Conservation (phyloP, 2,329 filamentous ascomycete species). For the Beauveria sp. region DNA sequence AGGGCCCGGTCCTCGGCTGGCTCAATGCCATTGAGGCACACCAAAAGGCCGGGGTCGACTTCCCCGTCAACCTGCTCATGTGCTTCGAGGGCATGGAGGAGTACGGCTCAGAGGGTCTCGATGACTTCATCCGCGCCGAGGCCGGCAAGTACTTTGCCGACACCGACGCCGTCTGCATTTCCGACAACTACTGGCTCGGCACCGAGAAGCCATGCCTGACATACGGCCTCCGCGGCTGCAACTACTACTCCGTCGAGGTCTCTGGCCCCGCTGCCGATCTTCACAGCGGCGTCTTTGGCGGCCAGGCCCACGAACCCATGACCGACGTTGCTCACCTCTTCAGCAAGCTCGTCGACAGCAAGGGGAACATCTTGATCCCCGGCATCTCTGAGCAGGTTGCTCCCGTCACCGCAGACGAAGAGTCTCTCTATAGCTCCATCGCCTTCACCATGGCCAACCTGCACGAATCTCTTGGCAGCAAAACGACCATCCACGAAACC, state of each 20-base stretch:
- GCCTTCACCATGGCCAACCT: slow-evolving; percentile 95
- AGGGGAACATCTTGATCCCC: slow-evolving; percentile 91
- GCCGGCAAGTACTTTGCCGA: slow-evolving; percentile 93
- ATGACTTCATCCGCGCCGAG: slow-evolving; percentile 87
- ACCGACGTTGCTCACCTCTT: slow-evolving; percentile 84
- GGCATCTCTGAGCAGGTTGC: slow-evolving; percentile 91
- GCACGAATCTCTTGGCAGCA: slow-evolving; percentile 82
- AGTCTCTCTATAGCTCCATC: slow-evolving; percentile 79
- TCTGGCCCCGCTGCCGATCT: slow-evolving; percentile 88
- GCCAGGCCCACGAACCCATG: slow-evolving; percentile 96
- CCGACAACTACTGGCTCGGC: slow-evolving; percentile 99
- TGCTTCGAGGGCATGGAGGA: slow-evolving; percentile 99
- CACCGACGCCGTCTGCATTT: slow-evolving; percentile 93
- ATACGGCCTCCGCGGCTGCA: slow-evolving; percentile 93
- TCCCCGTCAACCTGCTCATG: slow-evolving; percentile 97
- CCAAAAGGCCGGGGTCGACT: slow-evolving; percentile 86
- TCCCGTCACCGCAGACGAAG: slow-evolving; percentile 77
- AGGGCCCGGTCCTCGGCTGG: slow-evolving; percentile 95
- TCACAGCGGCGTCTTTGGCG: slow-evolving; percentile 95
- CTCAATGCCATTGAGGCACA: slow-evolving; percentile 97
- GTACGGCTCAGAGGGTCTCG: slow-evolving; percentile 91
- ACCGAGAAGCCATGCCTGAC: slow-evolving; percentile 98
- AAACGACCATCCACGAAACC: slow-evolving; percentile 77
- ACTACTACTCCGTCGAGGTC: slow-evolving; percentile 91
- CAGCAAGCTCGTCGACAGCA: slow-evolving; percentile 73